Conservation (phyloP, 176 grass and related monocot species). For the Coix lacrymajobi region DNA sequence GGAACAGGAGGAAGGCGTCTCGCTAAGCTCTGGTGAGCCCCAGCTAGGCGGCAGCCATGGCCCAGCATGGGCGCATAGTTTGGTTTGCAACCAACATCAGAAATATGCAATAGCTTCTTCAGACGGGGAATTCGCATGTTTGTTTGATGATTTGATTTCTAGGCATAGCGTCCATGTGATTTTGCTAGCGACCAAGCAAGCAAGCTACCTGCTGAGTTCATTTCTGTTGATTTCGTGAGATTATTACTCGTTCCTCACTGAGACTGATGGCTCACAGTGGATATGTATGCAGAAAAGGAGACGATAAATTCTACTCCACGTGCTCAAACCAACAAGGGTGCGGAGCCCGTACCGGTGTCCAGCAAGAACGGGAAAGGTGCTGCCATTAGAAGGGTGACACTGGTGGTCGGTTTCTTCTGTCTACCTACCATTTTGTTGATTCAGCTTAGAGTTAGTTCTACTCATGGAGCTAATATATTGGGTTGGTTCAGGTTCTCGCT, state of each 20-base stretch:
- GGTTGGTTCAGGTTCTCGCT: slow-evolving; percentile 55
- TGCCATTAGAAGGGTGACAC: slow-evolving; percentile 41
- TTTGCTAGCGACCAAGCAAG: neutral
- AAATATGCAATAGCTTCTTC: too few species aligned
- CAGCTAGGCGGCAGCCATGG: too few species aligned
- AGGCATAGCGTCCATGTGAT: neutral
- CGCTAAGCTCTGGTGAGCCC: slow-evolving; percentile 45
- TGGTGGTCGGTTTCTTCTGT: slow-evolving; percentile 38
- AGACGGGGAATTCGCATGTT: neutral
- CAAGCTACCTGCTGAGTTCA: neutral
- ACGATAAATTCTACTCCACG: neutral
- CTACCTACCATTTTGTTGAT: neutral
- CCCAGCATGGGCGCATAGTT: neutral
- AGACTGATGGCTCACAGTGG: neutral
- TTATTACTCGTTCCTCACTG: neutral
- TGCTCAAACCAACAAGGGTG: neutral
- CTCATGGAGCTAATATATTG: neutral
- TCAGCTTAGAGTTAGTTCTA: neutral
- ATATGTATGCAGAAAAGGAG: slow-evolving; percentile 15
- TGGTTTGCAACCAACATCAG: too few species aligned
- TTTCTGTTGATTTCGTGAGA: neutral
- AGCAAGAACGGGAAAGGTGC: neutral
- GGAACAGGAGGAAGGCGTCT: slow-evolving; percentile 42
- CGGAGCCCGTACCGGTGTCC: neutral
- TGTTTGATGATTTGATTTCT: neutral